Percentiles rank a stretch among this genome's conserved stretches.
phyloP scores from a whole-genome alignment of 169 alveolate species.

The Plasmodium knowlesi region DNA sequence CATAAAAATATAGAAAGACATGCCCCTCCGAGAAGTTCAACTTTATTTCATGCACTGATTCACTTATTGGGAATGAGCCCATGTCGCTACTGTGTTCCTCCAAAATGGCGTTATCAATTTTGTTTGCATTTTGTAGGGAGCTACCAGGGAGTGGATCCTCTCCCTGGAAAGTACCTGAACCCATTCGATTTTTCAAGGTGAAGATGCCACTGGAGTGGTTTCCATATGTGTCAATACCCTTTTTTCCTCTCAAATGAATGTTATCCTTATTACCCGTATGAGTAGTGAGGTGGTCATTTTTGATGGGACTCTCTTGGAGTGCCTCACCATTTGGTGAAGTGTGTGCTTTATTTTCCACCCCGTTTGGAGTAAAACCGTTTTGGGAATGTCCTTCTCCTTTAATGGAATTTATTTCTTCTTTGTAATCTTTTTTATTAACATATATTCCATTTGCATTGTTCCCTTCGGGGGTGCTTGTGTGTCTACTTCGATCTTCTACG shows the following conservation, averaged over 20 bases:
- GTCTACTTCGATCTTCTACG: neutral
- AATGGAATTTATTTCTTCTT: neutral
- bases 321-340: neutral
- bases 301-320: neutral
- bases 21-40: conserved; percentile 9
- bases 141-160: neutral
- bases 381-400: neutral
- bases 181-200: neutral
- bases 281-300: neutral
- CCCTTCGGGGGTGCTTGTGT: neutral
- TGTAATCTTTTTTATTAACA: neutral
- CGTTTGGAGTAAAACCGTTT: neutral
- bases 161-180: neutral
- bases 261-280: neutral
- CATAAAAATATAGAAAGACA: conserved; percentile 15
- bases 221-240: neutral
- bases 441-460: neutral
- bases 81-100: neutral
- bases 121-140: neutral
- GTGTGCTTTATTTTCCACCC: neutral
- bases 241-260: neutral
- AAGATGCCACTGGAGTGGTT: neutral
- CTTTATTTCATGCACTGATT: conserved; percentile 12
- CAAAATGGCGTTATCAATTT: neutral
- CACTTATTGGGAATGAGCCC: neutral